A percentile compares a stretch with the other conserved stretches of the same genome.
Conservation (phyloP, 768 basidiomycete genomes). For the Lenzites betulinus region DNA sequence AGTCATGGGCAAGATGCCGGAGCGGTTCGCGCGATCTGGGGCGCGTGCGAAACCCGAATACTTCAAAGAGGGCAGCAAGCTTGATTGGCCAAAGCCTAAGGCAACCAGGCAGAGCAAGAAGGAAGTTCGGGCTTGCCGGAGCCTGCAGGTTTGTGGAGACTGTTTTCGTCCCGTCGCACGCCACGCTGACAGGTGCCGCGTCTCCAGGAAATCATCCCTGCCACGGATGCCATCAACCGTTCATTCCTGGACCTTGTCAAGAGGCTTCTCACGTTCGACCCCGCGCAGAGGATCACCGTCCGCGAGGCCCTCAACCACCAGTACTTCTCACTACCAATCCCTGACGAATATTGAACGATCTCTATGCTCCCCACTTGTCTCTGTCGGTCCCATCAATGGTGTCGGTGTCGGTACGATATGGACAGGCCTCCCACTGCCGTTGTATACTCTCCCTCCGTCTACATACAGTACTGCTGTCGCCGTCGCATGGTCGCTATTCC, state of each 20-base stretch:
- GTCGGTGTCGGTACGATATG: slow-evolving; percentile 26
- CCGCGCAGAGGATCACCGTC: slow-evolving; percentile 84
- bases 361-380: slow-evolving; percentile 10
- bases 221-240: slow-evolving; percentile 68
- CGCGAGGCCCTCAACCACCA: slow-evolving; percentile 86
- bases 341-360: slow-evolving; percentile 61
- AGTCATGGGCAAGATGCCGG: slow-evolving; percentile 98
- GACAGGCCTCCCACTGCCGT: slow-evolving; percentile 26
- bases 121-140: slow-evolving; percentile 85
- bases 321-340: slow-evolving; percentile 73
- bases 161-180: neutral
- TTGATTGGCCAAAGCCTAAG: slow-evolving; percentile 92
- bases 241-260: slow-evolving; percentile 88
- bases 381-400: slow-evolving; percentile 14
- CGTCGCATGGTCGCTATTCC: slow-evolving; percentile 28
- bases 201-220: slow-evolving; percentile 79
- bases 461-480: slow-evolving; percentile 30
- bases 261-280: slow-evolving; percentile 88
- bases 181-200: slow-evolving; percentile 7
- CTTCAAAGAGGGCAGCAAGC: slow-evolving; percentile 81
- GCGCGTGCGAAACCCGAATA: slow-evolving; percentile 87
- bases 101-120: slow-evolving; percentile 90
- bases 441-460: slow-evolving; percentile 28
- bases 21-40: slow-evolving; percentile 74
- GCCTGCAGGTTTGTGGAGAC: slow-evolving; percentile 60